Evolutionary conservation across 2,329 filamentous ascomycete species (phyloP).

Genomic region (Sporothrix variecibatus): DNA sequence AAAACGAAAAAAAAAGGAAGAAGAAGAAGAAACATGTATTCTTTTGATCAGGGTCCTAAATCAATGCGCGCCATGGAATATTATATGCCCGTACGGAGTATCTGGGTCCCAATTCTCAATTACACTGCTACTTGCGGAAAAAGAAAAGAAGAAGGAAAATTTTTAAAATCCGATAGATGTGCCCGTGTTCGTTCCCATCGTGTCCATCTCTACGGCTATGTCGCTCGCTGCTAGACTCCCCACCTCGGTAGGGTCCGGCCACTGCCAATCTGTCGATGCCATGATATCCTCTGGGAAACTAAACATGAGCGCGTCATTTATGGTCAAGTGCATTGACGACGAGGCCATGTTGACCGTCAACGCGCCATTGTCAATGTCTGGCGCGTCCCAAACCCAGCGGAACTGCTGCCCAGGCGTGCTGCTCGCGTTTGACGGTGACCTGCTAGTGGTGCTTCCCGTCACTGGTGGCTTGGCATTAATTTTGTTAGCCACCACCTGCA

Average conservation of each 20-base stretch:
- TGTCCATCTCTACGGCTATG: background rate
- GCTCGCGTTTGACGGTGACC: background rate
- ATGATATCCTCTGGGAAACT: background rate
- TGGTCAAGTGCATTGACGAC: background rate
- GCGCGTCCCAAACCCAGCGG: background rate
- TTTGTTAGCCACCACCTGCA: background rate
- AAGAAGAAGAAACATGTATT: background rate
- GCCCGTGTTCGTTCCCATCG: background rate
- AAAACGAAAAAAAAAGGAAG: background rate
- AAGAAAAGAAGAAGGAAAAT: too few species aligned
- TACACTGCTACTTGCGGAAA: too few species aligned
- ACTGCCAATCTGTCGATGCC: background rate
- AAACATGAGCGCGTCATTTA: background rate
- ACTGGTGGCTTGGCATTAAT: background rate
- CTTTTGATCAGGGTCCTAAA: background rate
- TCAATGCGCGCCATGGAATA: too few species aligned
- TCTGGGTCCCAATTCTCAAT: too few species aligned
- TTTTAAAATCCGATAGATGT: background rate
- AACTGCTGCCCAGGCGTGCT: background rate
- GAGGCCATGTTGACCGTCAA: background rate
- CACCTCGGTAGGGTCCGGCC: background rate
- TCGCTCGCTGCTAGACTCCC: background rate
- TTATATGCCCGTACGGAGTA: too few species aligned
- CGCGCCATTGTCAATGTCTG: background rate
- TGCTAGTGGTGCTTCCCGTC: background rate